Evolutionary conservation across 345 rosid genomes (phyloP), one percentile per base, ranked within the genome.

Genomic region (Gossypium ekmanianum): DNA sequence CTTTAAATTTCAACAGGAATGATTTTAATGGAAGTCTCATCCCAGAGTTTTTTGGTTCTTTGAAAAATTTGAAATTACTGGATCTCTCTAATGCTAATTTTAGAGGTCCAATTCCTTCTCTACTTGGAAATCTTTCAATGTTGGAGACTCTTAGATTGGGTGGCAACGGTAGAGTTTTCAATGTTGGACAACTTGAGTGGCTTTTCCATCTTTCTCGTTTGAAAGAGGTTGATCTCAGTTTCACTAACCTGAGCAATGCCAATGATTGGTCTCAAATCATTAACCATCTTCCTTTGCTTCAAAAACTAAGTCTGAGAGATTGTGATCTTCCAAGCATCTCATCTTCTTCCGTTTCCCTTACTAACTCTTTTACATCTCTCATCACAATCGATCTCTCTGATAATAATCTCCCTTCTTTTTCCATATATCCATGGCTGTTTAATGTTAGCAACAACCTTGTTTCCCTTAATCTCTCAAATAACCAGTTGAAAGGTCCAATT

Each of bases 111-210:
- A 52, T 86, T 14, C 88, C 86, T 0, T 26, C 26, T 26, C 34
- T 29, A 44, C 79, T 86, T 56, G 85, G 85, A 51, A 86, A 83
- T 9, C 80, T 87, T 58, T 76, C 88, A 9, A 82, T 48, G 55
- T 76, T 87, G 76, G 83, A 79, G 68, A 69, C 22, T 39, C 88
- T 87, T 78, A 86, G 80, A 79, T 69, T 87, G 1, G 78, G 84
- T 34, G 3, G 9, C 0, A 70, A 68, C 11, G 11, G n/a, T 51
- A 1, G 16, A 4, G n/a, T 22, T 22, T 22, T 22, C 24, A 51
- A 1, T 51, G 56, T 51, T 51, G 56, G 56, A 16, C 5, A 51
- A 51, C n/a, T 51, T 14, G 56, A 51, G 18, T 51, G 56, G 56
- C 56, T 51, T 51, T 51, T 18, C 34, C 18, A 14, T 16, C 56